Base-by-base conservation (phyloP, 1,284 basidiomycete species). In the Ceratobasidium sp. region DNA sequence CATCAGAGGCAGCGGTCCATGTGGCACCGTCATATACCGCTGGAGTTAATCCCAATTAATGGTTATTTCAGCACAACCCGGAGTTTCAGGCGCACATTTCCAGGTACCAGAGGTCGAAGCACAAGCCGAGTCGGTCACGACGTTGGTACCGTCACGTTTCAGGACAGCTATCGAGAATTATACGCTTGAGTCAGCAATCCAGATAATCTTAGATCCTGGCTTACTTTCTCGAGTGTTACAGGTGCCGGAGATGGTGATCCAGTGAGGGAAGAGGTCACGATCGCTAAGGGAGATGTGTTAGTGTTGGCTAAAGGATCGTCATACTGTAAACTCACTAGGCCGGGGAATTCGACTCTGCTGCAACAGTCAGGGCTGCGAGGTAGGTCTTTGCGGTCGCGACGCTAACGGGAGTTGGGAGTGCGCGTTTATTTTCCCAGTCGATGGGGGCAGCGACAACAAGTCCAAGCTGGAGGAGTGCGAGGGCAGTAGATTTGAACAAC, bases 1-100 rank as follows among this genome's bases (percentile, higher is more conserved):
- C 75, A 71, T 86, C 85, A 72, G 83, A 85, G 10, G 82, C 80
- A 4, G 83, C 84, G 2, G 84, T 79, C 84, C 84, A 86, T n/a
- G 78, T 75, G 13, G 77, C 73, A 69, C 75, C 77, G 73, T 78
- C 77, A 0, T 79, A 80, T 10, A 82, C 80, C 32, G 85, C 83
- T 71, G 75, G 77, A 10, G 31, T 54, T 47, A 25, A 60, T 47
- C 12, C 25, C 20, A 52, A n/a, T 13, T 29, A 57, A 60, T 6
- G 31, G 52, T 29, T 25, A 53, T 55, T 43, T 29, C 31, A 69
- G 38, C 34, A 3, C 25, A 22, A 49, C 27, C 27, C 10, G 45
- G 6, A 60, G 34, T 29, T 20, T n/a, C n/a, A n/a, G 8, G 40
- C 29, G 13, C 45, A 58, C 53, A 50, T 27, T 50, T 56, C 52